Conservation (phyloP, 1,139 yeast genomes). For the Nakaseomyces nivariensis region DNA sequence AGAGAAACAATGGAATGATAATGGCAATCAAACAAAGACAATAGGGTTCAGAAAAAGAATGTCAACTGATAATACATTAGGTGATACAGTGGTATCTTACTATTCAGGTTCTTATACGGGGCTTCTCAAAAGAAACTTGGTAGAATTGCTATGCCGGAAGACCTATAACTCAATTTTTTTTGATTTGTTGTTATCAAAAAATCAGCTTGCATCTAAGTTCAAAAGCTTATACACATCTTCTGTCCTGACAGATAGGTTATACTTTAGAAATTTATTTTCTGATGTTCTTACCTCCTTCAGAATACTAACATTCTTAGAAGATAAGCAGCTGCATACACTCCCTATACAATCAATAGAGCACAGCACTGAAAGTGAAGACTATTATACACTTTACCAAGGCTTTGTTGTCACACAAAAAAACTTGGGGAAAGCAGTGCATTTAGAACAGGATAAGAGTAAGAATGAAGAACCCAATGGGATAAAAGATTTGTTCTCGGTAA, state of each 20-base stretch:
- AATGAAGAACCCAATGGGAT: background rate
- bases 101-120: background rate
- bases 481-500: background rate
- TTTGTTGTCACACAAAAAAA: background rate
- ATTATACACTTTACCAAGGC: background rate
- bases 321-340: background rate
- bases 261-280: background rate
- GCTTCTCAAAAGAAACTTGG: background rate
- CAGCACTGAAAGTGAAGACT: background rate
- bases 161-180: background rate
- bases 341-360: background rate
- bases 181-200: background rate
- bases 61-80: background rate
- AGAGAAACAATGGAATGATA: too few species aligned
- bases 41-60: background rate
- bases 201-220: background rate
- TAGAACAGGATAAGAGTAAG: background rate
- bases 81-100: background rate
- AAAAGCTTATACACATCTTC: background rate
- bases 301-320: background rate
- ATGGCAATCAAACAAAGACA: too few species aligned
- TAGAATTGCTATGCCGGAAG: background rate
- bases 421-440: background rate
- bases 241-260: background rate
- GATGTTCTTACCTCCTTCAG: background rate